Conservation (phyloP, 768 basidiomycete genomes). For the Dioszegia hungarica region DNA sequence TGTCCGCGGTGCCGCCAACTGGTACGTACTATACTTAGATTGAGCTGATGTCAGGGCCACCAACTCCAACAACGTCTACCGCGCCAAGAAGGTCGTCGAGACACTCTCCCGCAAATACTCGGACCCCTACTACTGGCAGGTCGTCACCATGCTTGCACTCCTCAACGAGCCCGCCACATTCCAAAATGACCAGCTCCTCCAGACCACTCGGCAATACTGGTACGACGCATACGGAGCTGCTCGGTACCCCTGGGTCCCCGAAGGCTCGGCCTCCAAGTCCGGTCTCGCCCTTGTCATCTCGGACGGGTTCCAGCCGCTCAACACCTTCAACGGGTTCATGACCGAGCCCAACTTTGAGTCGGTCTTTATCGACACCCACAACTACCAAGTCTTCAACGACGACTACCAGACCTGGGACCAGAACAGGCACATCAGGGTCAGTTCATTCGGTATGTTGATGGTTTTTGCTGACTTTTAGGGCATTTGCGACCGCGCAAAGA, state of each 20-base stretch:
- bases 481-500: conserved; percentile 21
- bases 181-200: conserved; percentile 24
- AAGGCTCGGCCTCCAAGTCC: conserved; percentile 27
- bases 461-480: conserved; percentile 11
- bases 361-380: conserved; percentile 47
- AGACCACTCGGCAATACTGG: conserved; percentile 38
- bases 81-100: conserved; percentile 38
- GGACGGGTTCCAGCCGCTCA: conserved; percentile 45
- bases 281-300: conserved; percentile 36
- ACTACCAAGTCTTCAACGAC: conserved; percentile 45
- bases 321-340: conserved; percentile 38
- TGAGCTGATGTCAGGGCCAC: conserved; percentile 13
- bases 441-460: background rate
- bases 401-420: conserved; percentile 27
- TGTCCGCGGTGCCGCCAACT: conserved; percentile 32
- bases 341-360: conserved; percentile 35
- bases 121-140: conserved; percentile 38
- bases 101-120: conserved; percentile 40
- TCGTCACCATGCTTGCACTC: conserved; percentile 45
- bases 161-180: conserved; percentile 48
- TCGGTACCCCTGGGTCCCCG: conserved; percentile 35
- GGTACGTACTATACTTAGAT: conserved; percentile 18
- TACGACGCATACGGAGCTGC: conserved; percentile 47
- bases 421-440: conserved; percentile 34
- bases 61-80: conserved; percentile 30